Base-by-base conservation (phyloP, 1,139 yeast species). In the Candida pseudoviswanathii region DNA sequence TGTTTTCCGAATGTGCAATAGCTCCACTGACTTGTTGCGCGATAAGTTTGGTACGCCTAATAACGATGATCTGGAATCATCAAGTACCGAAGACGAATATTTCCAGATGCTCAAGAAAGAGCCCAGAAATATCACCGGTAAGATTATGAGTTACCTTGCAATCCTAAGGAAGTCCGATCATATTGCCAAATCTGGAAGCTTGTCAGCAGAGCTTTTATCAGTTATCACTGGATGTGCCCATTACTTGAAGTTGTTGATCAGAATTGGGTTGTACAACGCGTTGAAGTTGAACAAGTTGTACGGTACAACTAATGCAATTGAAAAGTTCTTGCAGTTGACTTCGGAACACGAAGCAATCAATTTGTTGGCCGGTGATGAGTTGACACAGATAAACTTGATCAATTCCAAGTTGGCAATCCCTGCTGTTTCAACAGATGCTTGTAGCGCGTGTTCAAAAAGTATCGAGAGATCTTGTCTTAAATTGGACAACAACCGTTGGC, bases 181-280 rank as follows among this genome's bases (percentile, higher is more conserved):
- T 47, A 64, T 73, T 3, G 59, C 73, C n/a, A 58, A 71, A 6
- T 81, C 89, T 1, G 91, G 90, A 21, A 89, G 86, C 46, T 62
- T 78, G 42, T 74, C 80, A 2, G 75, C 78, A 0, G 80, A 77
- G 51, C 62, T 94, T 43, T 75, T 94, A 56, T 84, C 95, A 0
- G 84, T 92, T 4, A 94, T 92, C 9, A 91, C 97, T 1, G 92
- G 96, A 1, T 76, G 95, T 61, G 98, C 99, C 0, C 99, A 95
- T 66, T 92, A 91, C 65, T 75, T 94, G 60, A 94, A 95, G 64
- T 75, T 94, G 8, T 74, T 94, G 34, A 88, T 94, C 16, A 76
- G 98, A 54, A 82, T 84, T 60, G 96, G 97, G 0, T 77, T 94
- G 43, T 81, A 82, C 53, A 84, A 85, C 58, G 89, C 97, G 0